Evolutionary conservation across 176 grass and related monocot species (phyloP), one percentile per base, ranked within the genome.

Genomic region (Otatea glauca): DNA sequence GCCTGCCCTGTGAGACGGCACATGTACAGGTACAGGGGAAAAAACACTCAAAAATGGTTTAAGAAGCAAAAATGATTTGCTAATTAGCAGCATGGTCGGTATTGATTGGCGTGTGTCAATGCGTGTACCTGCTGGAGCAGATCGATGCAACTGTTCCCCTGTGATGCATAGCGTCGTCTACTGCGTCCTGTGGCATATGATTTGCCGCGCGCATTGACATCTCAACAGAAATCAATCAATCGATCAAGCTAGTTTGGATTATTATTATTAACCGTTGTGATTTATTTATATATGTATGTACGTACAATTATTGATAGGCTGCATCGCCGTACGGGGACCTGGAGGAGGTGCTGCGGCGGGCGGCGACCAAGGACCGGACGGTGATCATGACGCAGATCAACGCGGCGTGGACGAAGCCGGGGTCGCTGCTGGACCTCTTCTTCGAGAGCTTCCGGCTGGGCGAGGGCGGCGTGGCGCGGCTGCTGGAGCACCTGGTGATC

Each of bases 301-400:
- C 4, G 41, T 42, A 1, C 41, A 9, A 42, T 42, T 42, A 42
- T 43, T 43, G 8, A 43, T 43, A 43, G 42, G 83, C 65, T 0
- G 41, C 77, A 6, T 82, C 87, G 43, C 60, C 77, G 23, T 92
- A 79, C 38, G 89, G 88, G 7, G 94, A 96, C 41, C 82, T 98
- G 60, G 86, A 81, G 74, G 88, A 93, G 86, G 90, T 98, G 34
- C 80, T 98, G 16, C 80, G 29, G 35, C 72, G 74, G 0, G 93
- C 96, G 68, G 92, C 96, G 50, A 93, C 82, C 60, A 54, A 77
- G 70, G 93, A 95, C 73, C 77, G 83, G 69, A 98, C 96, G 50
- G 93, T 98, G 87, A 93, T 98, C 85, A 83, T 98, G 91, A 98
- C 96, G 68, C 87, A 92, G 73, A 88, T 95, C 80, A 98, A 98